Evolutionary conservation across 225 moss, liverwort and hornwort genomes (phyloP).

Genomic region (Straminergon stramineum): DNA sequence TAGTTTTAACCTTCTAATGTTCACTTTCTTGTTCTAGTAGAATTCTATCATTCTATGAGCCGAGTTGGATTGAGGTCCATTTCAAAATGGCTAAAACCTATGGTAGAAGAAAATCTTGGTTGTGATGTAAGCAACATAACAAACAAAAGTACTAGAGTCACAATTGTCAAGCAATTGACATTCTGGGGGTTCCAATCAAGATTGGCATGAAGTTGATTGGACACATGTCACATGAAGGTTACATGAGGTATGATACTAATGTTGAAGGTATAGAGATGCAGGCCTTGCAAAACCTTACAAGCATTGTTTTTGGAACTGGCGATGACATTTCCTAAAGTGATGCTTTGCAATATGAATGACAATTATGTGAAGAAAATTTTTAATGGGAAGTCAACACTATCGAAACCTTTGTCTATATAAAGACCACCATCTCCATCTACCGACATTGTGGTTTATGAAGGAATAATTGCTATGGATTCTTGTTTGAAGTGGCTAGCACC

Average conservation of each 20-base stretch:
- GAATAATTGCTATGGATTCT: neutral
- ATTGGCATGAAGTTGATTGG: neutral
- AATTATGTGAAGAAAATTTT: neutral
- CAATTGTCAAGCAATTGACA: neutral
- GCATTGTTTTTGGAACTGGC: rapidly evolving
- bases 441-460: neutral
- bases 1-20: neutral
- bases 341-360: rapidly evolving
- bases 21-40: neutral
- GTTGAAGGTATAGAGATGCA: neutral
- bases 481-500: neutral
- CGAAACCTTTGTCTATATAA: neutral
- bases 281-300: neutral
- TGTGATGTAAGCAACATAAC: neutral
- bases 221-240: neutral
- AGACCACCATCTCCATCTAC: neutral
- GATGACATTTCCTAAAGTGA: rapidly evolving
- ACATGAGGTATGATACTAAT: neutral
- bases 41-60: neutral
- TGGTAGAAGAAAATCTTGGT: rapidly evolving
- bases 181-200: too few relatives aligned
- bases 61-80: neutral
- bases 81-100: neutral
- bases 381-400: neutral
- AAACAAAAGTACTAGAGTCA: neutral